Base-by-base conservation (phyloP, 202 grass and related monocot genomes). In the Schoenoplectus tabernaemontani region DNA sequence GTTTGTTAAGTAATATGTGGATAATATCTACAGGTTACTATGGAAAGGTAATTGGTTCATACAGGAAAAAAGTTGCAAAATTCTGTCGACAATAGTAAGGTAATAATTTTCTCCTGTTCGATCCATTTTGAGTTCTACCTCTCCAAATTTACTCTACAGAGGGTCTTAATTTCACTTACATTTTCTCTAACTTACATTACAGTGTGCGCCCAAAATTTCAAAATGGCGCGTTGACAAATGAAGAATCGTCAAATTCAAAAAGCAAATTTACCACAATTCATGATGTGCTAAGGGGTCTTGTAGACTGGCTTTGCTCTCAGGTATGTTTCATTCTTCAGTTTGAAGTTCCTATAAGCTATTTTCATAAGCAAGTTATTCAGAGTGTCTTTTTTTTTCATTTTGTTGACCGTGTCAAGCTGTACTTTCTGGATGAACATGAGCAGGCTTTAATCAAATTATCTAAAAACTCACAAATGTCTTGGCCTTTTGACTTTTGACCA, bases 1-100 rank as follows among this genome's bases (percentile, higher is more conserved):
- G 5, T 63, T 34, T 16, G 1, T 17, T 5, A 50, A 56, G 32
- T 75, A 19, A 75, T 34, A 4, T n/a, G 16, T 34, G 33, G 16
- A 44, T 80, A 80, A 53, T 48, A 79, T 88, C 83, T 85, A 78
- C 90, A 99, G 96, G 65, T 86, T 90, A 88, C 83, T 99, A 19
- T 93, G 77, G 87, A 94, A 91, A 89, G 90, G 86, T 51, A 99
- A 95, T 78, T 95, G 96, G 96, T 95, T 99, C 2, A 85, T 99
- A 53, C 90, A 99, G 85, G 96, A 99, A 84, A 99, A 95, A 82
- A 89, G 88, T 68, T 92, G 88, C 60, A 95, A 92, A 80, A 89
- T 98, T 85, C 87, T 98, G 78, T 90, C 86, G 48, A 50, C 78
- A 24, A 78, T 98, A 86, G 83, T 95, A 75, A 92, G 91, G 91